Evolutionary conservation across 2,329 filamentous ascomycete species (phyloP).

Genomic region (Epichloe baconii): DNA sequence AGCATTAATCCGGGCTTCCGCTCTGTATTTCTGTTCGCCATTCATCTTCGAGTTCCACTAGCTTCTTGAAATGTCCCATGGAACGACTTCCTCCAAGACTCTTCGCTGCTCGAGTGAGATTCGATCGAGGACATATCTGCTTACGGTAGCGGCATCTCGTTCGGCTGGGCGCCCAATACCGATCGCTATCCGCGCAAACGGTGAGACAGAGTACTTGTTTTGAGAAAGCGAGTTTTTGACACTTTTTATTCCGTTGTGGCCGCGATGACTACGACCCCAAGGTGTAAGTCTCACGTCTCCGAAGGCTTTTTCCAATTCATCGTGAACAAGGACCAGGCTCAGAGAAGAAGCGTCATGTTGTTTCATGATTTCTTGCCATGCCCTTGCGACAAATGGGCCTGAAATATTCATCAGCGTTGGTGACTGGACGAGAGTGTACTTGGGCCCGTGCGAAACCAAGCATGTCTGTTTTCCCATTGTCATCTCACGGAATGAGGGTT

Average conservation of each 20-base stretch:
- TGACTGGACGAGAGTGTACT: conserved; percentile 60
- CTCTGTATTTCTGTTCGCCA: conserved; percentile 18
- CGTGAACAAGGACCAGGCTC: conserved; percentile 67
- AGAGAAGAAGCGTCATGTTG: conserved; percentile 20
- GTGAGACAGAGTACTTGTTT: conserved; percentile 25
- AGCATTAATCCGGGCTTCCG: neutral
- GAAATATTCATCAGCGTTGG: conserved; percentile 74
- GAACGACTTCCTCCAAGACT: conserved; percentile 37
- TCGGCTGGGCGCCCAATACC: conserved; percentile 76
- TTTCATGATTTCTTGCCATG: conserved; percentile 46
- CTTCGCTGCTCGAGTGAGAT: conserved; percentile 42
- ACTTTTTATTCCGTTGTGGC: conserved; percentile 66
- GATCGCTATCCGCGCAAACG: conserved; percentile 53
- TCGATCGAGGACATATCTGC: conserved; percentile 62
- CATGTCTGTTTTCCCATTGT: conserved; percentile 39
- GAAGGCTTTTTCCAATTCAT: conserved; percentile 66
- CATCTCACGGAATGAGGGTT: conserved; percentile 35
- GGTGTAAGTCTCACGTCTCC: conserved; percentile 53
- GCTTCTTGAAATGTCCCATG: conserved; percentile 36
- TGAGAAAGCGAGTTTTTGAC: conserved; percentile 37
- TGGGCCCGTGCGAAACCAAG: conserved; percentile 32
- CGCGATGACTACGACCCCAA: conserved; percentile 51
- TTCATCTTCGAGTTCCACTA: conserved; percentile 31
- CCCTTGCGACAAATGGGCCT: conserved; percentile 54
- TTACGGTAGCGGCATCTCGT: conserved; percentile 54